These are phyloP conservation scores for Phytopythium cucurbitacearum DNA, from an alignment of 352 stramenopile genomes.

Conservation along the genomic window DNA sequence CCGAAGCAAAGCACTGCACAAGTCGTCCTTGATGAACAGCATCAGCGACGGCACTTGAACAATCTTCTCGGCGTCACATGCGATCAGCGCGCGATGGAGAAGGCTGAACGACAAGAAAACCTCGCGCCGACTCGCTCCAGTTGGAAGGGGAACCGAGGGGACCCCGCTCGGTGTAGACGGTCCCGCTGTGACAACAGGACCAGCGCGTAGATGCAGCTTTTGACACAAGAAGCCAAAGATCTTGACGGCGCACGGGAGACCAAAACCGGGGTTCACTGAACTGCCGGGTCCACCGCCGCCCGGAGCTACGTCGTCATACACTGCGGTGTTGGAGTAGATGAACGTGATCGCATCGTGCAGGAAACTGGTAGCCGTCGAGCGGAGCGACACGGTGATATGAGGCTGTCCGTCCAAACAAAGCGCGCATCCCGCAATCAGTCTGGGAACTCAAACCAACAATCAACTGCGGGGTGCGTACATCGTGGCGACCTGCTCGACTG, in stretches of 20 bases:
- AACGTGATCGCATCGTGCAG: conserved; percentile 61
- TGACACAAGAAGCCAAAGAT: conserved; percentile 78
- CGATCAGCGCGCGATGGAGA: conserved; percentile 45
- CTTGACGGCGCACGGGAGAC: conserved; percentile 73
- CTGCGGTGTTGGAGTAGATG: conserved; percentile 50
- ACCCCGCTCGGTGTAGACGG: neutral
- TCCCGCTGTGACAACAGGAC: conserved; percentile 7
- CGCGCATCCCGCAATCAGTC: neutral
- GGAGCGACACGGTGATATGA: conserved; percentile 57
- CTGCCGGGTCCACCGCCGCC: neutral
- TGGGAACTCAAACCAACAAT: conserved; percentile 1
- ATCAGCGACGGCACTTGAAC: conserved; percentile 59
- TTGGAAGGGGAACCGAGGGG: conserved; percentile 4
- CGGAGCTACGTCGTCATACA: conserved; percentile 35
- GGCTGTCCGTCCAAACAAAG: conserved; percentile 20
- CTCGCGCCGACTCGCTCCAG: conserved; percentile 41
- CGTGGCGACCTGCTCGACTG: conserved; percentile 55
- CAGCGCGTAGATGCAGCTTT: conserved; percentile 58
- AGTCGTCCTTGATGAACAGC: conserved; percentile 81
- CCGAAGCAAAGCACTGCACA: conserved; percentile 68
- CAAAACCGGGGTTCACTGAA: conserved; percentile 32
- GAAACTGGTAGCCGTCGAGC: conserved; percentile 54
- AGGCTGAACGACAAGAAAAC: conserved; percentile 70
- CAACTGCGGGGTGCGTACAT: conserved; percentile 30
- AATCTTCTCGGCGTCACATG: conserved; percentile 47